Base-by-base conservation (phyloP, 371 early-diverging fungal genomes). In the Mucor saturninus region DNA sequence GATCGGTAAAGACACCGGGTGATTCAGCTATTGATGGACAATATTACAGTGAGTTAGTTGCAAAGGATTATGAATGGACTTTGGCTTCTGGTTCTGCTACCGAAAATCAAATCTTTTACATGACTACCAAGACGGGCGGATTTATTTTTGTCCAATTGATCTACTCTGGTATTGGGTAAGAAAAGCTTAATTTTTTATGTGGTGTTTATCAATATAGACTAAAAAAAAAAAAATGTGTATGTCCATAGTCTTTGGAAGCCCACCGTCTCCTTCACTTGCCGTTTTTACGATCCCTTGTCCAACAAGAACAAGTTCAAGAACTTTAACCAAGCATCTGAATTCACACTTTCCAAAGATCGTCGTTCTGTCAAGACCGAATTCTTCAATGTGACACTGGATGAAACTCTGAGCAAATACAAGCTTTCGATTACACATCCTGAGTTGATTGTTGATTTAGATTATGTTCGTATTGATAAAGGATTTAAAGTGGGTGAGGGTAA, bases 61-160 rank as follows among this genome's bases (percentile, higher is more conserved):
- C 78, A 39, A 69, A 86, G 59, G 93, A 93, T 75, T 81, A 90
- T 49, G 84, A 87, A 21, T 92, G 92, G 92, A 83, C 86, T 11
- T 75, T 83, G 40, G 85, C 90, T 37, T 75, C 83, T 59, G 90
- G 91, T 56, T 87, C 88, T 26, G 89, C 93, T 11, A 95, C 95
- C 6, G 97, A 95, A 79, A 93, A 90, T 56, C 94, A 95, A 73
- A 92, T 94, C 8, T 88, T 93, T 66, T 95, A 96, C 73, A 72
- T 92, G 48, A 86, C 89, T 42, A 86, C 89, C 9, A 82, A 91
- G 53, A 75, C 84, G 21, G 95, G 95, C 9, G 81, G 83, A 53
- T 88, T 92, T 74, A 86, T 86, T 7, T 90, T 94, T 75, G 83
- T 91, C 37, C 93, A 95, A 73, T 70, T 93, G 70, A 93, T 93